Conservation (phyloP, 2,329 filamentous ascomycete species). For the Hymenoscyphus fraxineus region DNA sequence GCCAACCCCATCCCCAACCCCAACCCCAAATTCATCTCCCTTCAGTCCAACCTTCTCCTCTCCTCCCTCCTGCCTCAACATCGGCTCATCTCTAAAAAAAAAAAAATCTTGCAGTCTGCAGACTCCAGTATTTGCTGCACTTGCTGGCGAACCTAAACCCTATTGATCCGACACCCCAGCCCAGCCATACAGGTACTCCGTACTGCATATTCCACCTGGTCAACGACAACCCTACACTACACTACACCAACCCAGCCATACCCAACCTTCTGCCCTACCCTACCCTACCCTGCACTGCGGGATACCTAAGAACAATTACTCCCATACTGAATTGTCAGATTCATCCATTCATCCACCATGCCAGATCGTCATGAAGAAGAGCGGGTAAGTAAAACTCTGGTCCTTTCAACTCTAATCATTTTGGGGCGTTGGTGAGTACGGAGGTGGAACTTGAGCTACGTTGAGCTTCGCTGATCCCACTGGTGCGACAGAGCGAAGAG, state of each 20-base stretch:
- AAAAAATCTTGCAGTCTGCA: too few relatives aligned
- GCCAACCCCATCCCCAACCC: neutral
- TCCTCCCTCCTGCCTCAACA: too few relatives aligned
- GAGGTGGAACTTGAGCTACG: neutral
- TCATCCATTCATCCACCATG: constrained; percentile 5
- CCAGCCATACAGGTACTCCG: too few relatives aligned
- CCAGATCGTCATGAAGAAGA: constrained; percentile 22
- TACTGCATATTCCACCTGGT: neutral
- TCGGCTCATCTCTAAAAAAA: too few relatives aligned
- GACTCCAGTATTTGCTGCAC: too few relatives aligned
- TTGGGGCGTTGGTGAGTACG: neutral
- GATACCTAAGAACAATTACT: neutral
- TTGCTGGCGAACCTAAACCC: neutral
- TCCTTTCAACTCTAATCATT: too few relatives aligned
- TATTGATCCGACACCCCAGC: neutral
- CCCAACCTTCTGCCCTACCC: neutral
- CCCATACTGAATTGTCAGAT: neutral
- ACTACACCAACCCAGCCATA: neutral
- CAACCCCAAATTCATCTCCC: neutral
- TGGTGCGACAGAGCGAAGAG: constrained; percentile 31
- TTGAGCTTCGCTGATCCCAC: neutral
- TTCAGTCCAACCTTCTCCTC: neutral
- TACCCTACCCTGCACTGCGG: neutral
- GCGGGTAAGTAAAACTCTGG: constrained; percentile 12
- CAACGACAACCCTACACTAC: neutral